phyloP scores from a whole-genome alignment of 805 yeast genomes.

The Priceomyces melissophilus region DNA sequence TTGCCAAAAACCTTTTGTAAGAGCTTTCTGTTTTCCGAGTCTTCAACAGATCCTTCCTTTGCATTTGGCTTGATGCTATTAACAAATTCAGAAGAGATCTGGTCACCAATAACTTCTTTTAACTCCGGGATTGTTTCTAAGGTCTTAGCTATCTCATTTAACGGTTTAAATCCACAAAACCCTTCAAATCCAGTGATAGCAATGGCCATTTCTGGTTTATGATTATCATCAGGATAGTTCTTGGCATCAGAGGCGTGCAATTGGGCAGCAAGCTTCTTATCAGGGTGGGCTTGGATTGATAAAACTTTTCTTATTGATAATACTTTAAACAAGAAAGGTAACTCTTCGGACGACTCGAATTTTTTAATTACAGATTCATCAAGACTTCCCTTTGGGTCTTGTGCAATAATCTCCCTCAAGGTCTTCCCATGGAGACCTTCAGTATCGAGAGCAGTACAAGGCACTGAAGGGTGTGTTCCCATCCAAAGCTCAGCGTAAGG shows the following conservation, averaged over 20 bases:
- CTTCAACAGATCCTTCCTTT: constrained; percentile 49
- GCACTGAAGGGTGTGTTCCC: constrained; percentile 96
- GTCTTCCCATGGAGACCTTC: constrained; percentile 43
- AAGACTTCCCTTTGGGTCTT: constrained; percentile 55
- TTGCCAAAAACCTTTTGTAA: constrained; percentile 74
- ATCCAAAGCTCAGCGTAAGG: constrained; percentile 99
- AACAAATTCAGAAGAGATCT: constrained; percentile 52
- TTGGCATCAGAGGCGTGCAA: constrained; percentile 82
- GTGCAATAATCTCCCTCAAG: constrained; percentile 64
- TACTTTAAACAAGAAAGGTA: constrained; percentile 93
- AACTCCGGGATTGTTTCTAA: constrained; percentile 77
- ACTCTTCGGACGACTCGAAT: constrained; percentile 65
- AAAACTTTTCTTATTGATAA: constrained; percentile 89
- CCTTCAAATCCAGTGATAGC: constrained; percentile 96
- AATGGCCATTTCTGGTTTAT: constrained; percentile 99
- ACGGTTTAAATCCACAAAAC: constrained; percentile 95
- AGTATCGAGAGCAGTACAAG: constrained; percentile 56
- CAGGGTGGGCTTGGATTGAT: constrained; percentile 97
- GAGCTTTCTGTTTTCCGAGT: constrained; percentile 54
- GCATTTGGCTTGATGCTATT: constrained; percentile 45
- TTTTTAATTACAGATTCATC: constrained; percentile 57
- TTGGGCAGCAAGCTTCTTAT: constrained; percentile 73
- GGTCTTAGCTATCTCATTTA: constrained; percentile 67
- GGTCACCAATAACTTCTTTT: constrained; percentile 62
- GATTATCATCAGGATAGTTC: constrained; percentile 96